Conservation (phyloP, 2,329 filamentous ascomycete species). For the Colletotrichum australisinense region DNA sequence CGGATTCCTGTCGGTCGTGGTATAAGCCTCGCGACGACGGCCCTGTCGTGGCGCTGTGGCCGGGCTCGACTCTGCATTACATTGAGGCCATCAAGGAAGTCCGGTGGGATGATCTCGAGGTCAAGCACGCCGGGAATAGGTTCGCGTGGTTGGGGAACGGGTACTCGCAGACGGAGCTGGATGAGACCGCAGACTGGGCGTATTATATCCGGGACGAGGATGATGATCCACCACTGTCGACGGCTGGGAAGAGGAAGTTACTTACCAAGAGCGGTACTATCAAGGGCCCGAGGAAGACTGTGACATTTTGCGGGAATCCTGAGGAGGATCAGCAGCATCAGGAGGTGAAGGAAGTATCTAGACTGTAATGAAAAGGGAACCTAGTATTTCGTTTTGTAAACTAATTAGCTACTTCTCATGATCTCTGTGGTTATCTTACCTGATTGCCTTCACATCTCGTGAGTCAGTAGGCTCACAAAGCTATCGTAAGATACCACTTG, state of each 20-base stretch:
- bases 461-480: too few species aligned
- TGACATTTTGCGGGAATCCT: conserved; percentile 35
- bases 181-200: conserved; percentile 51
- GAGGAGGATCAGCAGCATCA: not conserved
- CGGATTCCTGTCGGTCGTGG: conserved; percentile 50
- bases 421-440: too few species aligned
- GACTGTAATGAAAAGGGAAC: not conserved
- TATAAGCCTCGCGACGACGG: conserved; percentile 35
- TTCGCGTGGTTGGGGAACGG: conserved; percentile 56
- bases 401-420: too few species aligned
- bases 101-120: conserved; percentile 58
- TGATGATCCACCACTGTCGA: conserved; percentile 45
- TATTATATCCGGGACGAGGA: conserved; percentile 51
- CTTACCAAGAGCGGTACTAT: conserved; percentile 42
- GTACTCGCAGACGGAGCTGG: conserved; percentile 53
- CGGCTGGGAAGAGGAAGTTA: conserved; percentile 36
- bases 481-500: too few species aligned
- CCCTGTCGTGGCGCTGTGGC: conserved; percentile 36
- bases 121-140: conserved; percentile 50
- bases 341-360: not conserved
- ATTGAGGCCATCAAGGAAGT: conserved; percentile 58
- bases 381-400: too few species aligned
- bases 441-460: too few species aligned
- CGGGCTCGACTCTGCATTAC: conserved; percentile 57
- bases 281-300: conserved; percentile 24